Evolutionary conservation across 2,329 filamentous ascomycete genomes (phyloP).

Genomic region (Colletotrichum sublineola): DNA sequence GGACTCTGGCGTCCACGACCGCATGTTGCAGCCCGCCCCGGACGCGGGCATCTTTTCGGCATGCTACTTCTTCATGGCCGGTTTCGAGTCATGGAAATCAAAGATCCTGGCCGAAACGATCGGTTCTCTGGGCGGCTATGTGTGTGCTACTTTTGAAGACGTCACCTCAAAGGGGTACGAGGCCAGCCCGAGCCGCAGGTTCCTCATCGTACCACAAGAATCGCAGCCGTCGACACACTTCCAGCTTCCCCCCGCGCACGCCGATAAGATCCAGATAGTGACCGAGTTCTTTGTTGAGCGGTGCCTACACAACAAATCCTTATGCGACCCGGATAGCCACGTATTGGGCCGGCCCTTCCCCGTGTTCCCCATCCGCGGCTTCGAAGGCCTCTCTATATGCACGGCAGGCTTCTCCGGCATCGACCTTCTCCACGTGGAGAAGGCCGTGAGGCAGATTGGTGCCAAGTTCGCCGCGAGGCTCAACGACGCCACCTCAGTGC

Average conservation of each 20-base stretch:
- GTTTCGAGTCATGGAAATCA: constrained; percentile 68
- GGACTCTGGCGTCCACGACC: constrained; percentile 50
- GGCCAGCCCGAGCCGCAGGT: constrained; percentile 55
- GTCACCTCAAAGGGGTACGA: constrained; percentile 50
- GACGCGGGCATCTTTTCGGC: constrained; percentile 64
- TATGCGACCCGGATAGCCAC: constrained; percentile 77
- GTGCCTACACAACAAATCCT: constrained; percentile 81
- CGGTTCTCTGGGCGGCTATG: constrained; percentile 60
- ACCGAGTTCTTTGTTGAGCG: constrained; percentile 96
- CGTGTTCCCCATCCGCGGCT: constrained; percentile 76
- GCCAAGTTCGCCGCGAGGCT: constrained; percentile 86
- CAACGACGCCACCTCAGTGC: constrained; percentile 76
- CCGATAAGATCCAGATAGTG: constrained; percentile 65
- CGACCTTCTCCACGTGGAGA: constrained; percentile 87
- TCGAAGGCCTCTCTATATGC: constrained; percentile 78
- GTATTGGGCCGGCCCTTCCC: constrained; percentile 83
- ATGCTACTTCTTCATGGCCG: constrained; percentile 71
- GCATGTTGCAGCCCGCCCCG: constrained; percentile 41
- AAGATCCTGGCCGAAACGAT: constrained; percentile 63
- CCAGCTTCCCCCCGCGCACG: constrained; percentile 50
- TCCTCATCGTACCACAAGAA: constrained; percentile 68
- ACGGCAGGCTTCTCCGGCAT: constrained; percentile 87
- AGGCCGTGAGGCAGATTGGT: constrained; percentile 81
- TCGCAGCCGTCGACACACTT: constrained; percentile 62
- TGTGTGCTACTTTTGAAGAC: constrained; percentile 59